Base-by-base conservation (phyloP, 345 rosid genomes). In the Turritis glabra region DNA sequence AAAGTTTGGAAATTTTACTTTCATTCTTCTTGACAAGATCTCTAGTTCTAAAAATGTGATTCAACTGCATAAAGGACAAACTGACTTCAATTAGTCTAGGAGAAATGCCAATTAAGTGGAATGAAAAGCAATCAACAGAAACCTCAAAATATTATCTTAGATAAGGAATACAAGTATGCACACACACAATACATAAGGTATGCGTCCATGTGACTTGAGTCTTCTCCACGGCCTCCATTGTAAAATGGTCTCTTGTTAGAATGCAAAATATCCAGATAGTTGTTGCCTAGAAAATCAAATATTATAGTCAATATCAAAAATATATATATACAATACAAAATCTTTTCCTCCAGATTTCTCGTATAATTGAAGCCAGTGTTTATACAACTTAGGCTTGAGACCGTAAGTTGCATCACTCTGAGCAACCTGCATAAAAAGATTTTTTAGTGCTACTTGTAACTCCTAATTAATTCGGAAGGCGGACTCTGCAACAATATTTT, bases 161-260 rank as follows among this genome's bases (percentile, higher is more conserved):
- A 32, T 3, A 74, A 70, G 33, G 26, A 53, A 37, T 55, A 65
- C 47, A 62, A 48, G 52, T 53, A 74, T 21, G 78, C 40, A 84
- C 91, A 11, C 60, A 93, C 98, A 72, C 85, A 87, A 86, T 91
- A 97, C 90, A 93, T 88, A 62, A 93, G 81, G 78, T 91, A 93
- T 7, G 85, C 88, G 33, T 89, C 96, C 91, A 84, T 86, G 78
- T 77, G 77, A 69, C 82, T 83, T 3, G 90, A 83, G 83, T 93
- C 97, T 83, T 91, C 98, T 87, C 84, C 86, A 22, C 40, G 71
- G 65, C 96, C 92, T 81, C 85, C 84, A 75, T 69, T 80, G 78
- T 89, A 93, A 80, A 89, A 93, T n/a, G n/a, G n/a, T n/a, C n/a
- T n/a, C 88, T 91, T 93, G 84, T 91, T 88, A 67, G 85, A 82